Evolutionary conservation across 106 monocot species (phyloP).

Genomic region (Dendrobium nobile): DNA sequence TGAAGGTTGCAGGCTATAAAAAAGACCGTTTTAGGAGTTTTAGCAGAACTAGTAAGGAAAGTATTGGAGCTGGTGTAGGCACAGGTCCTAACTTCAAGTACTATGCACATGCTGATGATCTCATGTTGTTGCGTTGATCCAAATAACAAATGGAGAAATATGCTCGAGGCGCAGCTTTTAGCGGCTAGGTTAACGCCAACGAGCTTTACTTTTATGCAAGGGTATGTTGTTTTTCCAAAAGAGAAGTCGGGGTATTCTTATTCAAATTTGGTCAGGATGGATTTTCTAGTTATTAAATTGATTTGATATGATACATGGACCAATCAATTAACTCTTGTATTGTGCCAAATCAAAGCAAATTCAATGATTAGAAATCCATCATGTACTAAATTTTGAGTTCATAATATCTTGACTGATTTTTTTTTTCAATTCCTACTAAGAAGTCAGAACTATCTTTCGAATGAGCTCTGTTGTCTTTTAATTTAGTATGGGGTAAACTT

Average conservation of each 20-base stretch:
- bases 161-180: conserved; percentile 42
- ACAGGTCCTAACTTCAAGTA: conserved; percentile 86
- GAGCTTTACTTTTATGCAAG: conserved; percentile 65
- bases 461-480: not conserved
- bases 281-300: no score
- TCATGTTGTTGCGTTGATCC: conserved; percentile 66
- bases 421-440: not conserved
- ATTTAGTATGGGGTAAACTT: not conserved
- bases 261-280: no score
- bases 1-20: conserved; percentile 71
- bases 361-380: no score
- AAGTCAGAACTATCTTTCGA: not conserved
- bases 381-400: no score
- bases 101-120: conserved; percentile 38
- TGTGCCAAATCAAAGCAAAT: no score
- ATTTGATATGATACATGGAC: no score
- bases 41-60: conserved; percentile 30
- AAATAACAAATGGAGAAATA: conserved; percentile 79
- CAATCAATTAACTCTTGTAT: no score
- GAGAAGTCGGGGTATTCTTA: not conserved
- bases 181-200: conserved; percentile 34
- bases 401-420: no score
- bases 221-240: conserved; percentile 23
- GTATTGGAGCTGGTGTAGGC: conserved; percentile 79
- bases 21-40: conserved; percentile 40